Conservation (phyloP, 2,329 filamentous ascomycete genomes). For the Emydomyces testavorans region DNA sequence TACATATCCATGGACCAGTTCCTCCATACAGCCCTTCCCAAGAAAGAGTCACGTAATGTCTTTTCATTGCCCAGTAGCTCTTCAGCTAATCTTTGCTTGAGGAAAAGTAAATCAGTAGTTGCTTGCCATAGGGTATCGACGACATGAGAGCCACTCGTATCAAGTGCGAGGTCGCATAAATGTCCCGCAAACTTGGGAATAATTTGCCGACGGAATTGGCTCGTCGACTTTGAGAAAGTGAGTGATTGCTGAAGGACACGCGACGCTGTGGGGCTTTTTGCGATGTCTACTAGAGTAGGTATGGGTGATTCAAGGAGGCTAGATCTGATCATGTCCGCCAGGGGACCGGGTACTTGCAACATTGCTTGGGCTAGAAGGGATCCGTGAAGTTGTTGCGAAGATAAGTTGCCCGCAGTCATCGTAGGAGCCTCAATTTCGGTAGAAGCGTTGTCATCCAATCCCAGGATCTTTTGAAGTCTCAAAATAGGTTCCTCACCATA, state of each 20-base stretch:
- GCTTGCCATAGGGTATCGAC: conserved; percentile 56
- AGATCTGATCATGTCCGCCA: conserved; percentile 60
- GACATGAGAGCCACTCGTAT: conserved; percentile 54
- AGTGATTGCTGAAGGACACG: conserved; percentile 55
- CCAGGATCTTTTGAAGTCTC: conserved; percentile 50
- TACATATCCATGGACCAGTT: conserved; percentile 67
- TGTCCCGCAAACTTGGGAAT: conserved; percentile 52
- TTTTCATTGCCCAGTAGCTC: conserved; percentile 50
- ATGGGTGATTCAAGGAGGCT: conserved; percentile 51
- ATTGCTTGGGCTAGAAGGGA: conserved; percentile 72
- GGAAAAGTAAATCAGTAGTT: conserved; percentile 52
- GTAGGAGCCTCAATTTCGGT: conserved; percentile 14
- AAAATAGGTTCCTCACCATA: conserved; percentile 42
- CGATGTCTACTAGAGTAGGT: conserved; percentile 51
- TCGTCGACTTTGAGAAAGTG: conserved; percentile 42
- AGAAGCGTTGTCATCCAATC: conserved; percentile 42
- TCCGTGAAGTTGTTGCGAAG: conserved; percentile 57
- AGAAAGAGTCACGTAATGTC: conserved; percentile 51
- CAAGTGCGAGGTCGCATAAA: conserved; percentile 49
- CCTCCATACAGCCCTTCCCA: conserved; percentile 58
- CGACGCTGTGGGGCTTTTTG: conserved; percentile 49
- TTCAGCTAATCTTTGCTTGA: conserved; percentile 55
- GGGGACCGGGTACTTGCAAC: conserved; percentile 57
- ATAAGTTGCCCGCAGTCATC: conserved; percentile 32
- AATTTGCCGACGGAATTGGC: conserved; percentile 50